Evolutionary conservation across 1,284 basidiomycete genomes (phyloP), one percentile per base, ranked within the genome.

Genomic region (Trichosporon coremiiforme): DNA sequence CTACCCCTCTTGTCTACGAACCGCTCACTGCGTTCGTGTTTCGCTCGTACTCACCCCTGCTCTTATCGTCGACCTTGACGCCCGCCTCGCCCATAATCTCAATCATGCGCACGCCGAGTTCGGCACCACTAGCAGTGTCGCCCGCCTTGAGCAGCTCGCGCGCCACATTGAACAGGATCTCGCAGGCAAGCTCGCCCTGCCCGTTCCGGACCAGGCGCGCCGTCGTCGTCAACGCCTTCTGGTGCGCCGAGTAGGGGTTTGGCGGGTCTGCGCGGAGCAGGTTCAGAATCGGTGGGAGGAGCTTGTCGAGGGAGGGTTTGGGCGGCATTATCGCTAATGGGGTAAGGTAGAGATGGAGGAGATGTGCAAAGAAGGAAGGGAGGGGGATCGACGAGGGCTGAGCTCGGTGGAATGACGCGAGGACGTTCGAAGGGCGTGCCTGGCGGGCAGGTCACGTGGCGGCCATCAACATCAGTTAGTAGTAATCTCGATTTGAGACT

Each of bases 191-290:
- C 75, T 90, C 89, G 79, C 90, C 89, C 75, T 94, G 90, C 1
- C 86, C 87, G 3, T 92, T 89, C 82, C 92, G 91, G 68, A 85
- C 79, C 80, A 96, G 93, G 76, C 94, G 88, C 12, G 94, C 90
- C 5, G 93, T 93, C 73, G 95, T 95, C 31, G 95, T 97, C 36
- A 95, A 89, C 31, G 94, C 92, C 84, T 96, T 96, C 82, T 97
- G 94, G 77, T 97, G 95, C 0, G 94, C 94, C 76, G 93, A 92
- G 83, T 97, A 96, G 4, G 91, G 88, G 71, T 90, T 80, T 6
- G 82, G 83, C 15, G 80, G 74, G 31, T 74, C 73, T 17, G 76
- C 73, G 63, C 70, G 41, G 15, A 84, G 77, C 50, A 80, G 76
- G 55, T 68, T 45, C 35, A 84, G 78, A 71, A 84, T 83, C 25